phyloP scores from a whole-genome alignment of 1,139 yeast genomes.

The Geotrichum australiense region DNA sequence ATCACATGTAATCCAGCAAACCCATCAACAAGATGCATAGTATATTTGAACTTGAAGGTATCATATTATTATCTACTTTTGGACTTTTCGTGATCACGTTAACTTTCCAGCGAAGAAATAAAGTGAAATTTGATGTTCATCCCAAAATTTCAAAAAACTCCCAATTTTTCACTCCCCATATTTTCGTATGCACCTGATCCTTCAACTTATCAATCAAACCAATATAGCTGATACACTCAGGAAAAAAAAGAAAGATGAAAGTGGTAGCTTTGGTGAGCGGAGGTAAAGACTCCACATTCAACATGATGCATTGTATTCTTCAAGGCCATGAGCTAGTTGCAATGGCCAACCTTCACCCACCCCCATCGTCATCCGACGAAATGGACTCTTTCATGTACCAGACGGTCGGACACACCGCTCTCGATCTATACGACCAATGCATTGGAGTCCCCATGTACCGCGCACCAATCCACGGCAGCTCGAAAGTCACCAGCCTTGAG shows the following conservation, averaged over 20 bases:
- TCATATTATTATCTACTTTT: too few species aligned
- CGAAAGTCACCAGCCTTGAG: conserved; percentile 61
- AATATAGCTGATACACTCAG: too few species aligned
- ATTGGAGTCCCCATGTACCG: conserved; percentile 68
- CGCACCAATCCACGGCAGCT: conserved; percentile 54
- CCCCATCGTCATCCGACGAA: conserved; percentile 43
- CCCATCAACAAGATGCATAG: too few species aligned
- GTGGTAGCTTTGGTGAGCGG: conserved; percentile 90
- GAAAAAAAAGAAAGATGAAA: conserved; percentile 52
- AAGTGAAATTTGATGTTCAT: too few species aligned
- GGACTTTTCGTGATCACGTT: too few species aligned
- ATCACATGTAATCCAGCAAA: too few species aligned
- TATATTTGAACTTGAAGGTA: too few species aligned
- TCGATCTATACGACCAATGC: conserved; percentile 60
- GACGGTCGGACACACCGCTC: conserved; percentile 89
- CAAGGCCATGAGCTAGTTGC: conserved; percentile 83
- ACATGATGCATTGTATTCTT: conserved; percentile 71
- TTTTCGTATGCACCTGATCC: too few species aligned
- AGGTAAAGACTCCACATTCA: conserved; percentile 92
- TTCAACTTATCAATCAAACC: too few species aligned
- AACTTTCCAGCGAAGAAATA: too few species aligned
- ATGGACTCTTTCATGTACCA: conserved; percentile 96
- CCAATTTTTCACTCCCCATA: too few species aligned
- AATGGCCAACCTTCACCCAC: conserved; percentile 76
- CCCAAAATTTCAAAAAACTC: too few species aligned